phyloP scores from a whole-genome alignment of 495 filamentous ascomycete genomes.

The Aspergillus baeticus region DNA sequence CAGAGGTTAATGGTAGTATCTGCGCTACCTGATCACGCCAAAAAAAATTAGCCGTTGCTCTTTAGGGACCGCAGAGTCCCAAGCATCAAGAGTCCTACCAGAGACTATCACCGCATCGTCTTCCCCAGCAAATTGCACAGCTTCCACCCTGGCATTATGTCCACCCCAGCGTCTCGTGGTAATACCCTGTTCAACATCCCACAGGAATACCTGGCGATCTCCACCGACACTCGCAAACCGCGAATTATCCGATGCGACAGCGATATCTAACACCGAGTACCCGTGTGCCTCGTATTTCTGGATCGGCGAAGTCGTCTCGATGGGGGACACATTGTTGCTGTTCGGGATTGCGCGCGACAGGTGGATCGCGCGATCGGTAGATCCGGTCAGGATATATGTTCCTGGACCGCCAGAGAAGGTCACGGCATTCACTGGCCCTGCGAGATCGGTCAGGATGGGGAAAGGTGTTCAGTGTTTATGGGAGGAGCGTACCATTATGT shows the following conservation, averaged over 20 bases:
- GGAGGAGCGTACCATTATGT: slow-evolving; percentile 37
- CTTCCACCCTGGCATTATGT: slow-evolving; percentile 72
- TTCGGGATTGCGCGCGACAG: slow-evolving; percentile 67
- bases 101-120: slow-evolving; percentile 67
- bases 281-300: slow-evolving; percentile 88
- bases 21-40: slow-evolving; percentile 54
- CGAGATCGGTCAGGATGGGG: background rate
- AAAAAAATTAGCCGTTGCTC: background rate
- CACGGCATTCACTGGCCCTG: slow-evolving; percentile 43
- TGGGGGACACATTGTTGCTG: slow-evolving; percentile 33
- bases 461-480: background rate
- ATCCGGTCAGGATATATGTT: slow-evolving; percentile 74
- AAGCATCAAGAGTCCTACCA: slow-evolving; percentile 35
- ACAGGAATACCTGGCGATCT: slow-evolving; percentile 85
- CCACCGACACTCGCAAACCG: slow-evolving; percentile 81
- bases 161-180: slow-evolving; percentile 75
- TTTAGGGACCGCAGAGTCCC: background rate
- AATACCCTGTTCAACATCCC: slow-evolving; percentile 80
- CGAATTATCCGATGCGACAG: slow-evolving; percentile 73
- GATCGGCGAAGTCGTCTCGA: slow-evolving; percentile 57
- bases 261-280: slow-evolving; percentile 82
- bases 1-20: slow-evolving; percentile 85
- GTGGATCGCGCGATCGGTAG: slow-evolving; percentile 78
- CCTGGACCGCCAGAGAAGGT: slow-evolving; percentile 39
- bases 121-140: slow-evolving; percentile 71